Percentiles rank a stretch among this genome's conserved stretches.
Conservation (phyloP, 768 basidiomycete species). For the Russula earlei region DNA sequence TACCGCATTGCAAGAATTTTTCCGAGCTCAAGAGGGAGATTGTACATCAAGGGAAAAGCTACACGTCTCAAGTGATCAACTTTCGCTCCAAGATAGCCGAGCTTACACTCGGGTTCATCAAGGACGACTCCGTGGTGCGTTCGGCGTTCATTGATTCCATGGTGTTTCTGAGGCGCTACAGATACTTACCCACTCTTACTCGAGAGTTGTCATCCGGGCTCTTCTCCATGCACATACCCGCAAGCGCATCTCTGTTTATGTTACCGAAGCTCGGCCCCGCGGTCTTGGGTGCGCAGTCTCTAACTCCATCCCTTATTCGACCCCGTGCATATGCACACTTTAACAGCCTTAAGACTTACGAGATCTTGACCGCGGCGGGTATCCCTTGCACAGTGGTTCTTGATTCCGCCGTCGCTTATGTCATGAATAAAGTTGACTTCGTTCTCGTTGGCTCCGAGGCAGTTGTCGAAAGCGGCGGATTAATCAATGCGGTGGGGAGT, state of each 20-base stretch:
- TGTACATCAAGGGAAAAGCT: constrained; percentile 70
- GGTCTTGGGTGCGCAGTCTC: constrained; percentile 60
- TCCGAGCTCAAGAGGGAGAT: constrained; percentile 74
- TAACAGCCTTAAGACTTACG: constrained; percentile 80
- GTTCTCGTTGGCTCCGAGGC: constrained; percentile 96
- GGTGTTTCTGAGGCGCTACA: constrained; percentile 28
- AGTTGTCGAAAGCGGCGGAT: constrained; percentile 91
- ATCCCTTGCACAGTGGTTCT: constrained; percentile 92
- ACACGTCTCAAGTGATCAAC: constrained; percentile 67
- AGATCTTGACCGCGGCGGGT: constrained; percentile 76
- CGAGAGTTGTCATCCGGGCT: constrained; percentile 89
- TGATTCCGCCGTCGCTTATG: constrained; percentile 93
- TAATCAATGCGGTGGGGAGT: constrained; percentile 89
- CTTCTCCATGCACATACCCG: constrained; percentile 81
- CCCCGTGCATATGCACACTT: constrained; percentile 2
- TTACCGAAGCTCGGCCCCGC: constrained; percentile 90
- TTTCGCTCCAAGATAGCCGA: constrained; percentile 88
- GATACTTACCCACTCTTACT: constrained; percentile 97
- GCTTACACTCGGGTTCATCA: constrained; percentile 84
- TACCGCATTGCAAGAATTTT: constrained; percentile 50
- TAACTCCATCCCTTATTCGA: constrained; percentile 12
- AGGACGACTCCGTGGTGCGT: constrained; percentile 81
- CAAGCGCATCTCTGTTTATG: constrained; percentile 95
- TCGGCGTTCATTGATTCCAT: constrained; percentile 15
- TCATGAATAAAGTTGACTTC: constrained; percentile 94